These are phyloP conservation scores for Cyclostephanos tholiformis DNA, from an alignment of 108 stramenopile genomes.

Conservation along the genomic window DNA sequence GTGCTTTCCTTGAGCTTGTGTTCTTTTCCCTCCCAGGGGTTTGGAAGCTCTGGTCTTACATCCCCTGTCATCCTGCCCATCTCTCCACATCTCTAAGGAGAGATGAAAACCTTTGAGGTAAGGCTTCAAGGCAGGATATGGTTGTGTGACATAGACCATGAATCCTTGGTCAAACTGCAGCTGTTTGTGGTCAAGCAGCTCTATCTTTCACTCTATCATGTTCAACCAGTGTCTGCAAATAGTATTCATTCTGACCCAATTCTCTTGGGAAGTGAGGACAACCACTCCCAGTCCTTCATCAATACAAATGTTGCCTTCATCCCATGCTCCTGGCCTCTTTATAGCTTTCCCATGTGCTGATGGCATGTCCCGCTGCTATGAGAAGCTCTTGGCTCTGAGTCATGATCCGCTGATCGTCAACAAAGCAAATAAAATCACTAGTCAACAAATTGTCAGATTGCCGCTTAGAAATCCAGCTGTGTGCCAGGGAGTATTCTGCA, in stretches of 20 bases:
- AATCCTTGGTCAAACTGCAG: no score
- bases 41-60: no score
- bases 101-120: constrained; percentile 58
- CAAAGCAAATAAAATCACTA: constrained; percentile 38
- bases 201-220: no score
- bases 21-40: no score
- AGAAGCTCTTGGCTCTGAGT: constrained; percentile 3
- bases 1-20: no score
- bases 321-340: constrained; percentile 68
- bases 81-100: constrained; percentile 43
- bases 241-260: constrained; percentile 31
- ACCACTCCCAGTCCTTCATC: constrained; percentile 5
- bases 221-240: constrained; percentile 10
- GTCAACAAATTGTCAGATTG: constrained; percentile 43
- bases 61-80: constrained; percentile 41
- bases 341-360: no score
- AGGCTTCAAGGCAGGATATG: constrained; percentile 39
- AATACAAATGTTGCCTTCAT: constrained; percentile 22
- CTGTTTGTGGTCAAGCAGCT: no score
- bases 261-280: constrained; percentile 32
- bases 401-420: constrained; percentile 46
- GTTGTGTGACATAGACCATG: constrained; percentile 35
- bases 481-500: constrained; percentile 22
- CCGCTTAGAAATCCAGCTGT: constrained; percentile 44
- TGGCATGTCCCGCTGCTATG: constrained; percentile 6